phyloP scores from a whole-genome alignment of 257 asterid species.

The Nicotiana tomentosiformis region DNA sequence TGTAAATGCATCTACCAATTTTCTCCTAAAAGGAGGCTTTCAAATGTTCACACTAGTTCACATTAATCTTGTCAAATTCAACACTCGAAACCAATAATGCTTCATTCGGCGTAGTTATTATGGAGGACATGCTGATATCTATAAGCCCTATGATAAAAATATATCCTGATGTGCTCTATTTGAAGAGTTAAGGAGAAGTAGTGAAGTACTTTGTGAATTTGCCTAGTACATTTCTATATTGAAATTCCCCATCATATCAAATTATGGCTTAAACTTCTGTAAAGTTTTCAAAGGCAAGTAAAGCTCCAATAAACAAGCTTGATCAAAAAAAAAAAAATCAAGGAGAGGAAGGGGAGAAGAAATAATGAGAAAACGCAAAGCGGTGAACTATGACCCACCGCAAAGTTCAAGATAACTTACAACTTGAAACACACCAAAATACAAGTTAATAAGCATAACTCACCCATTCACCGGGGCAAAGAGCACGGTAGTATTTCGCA shows the following conservation, averaged over 20 bases:
- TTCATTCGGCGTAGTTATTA: too few relatives aligned
- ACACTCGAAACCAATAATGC: too few relatives aligned
- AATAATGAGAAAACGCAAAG: background rate
- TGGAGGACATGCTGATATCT: too few relatives aligned
- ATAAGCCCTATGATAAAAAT: too few relatives aligned
- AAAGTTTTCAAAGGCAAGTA: background rate
- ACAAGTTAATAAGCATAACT: constrained; percentile 12
- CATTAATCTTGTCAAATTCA: too few relatives aligned
- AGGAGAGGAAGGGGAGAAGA: background rate
- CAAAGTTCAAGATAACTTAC: background rate
- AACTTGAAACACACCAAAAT: background rate
- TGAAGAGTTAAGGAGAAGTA: background rate
- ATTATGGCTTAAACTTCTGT: background rate
- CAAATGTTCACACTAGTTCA: too few relatives aligned
- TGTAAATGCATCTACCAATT: too few relatives aligned
- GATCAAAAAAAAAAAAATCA: background rate
- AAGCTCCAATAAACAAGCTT: background rate
- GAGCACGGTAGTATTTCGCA: constrained; percentile 67
- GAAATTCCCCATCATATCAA: background rate
- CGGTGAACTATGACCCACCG: background rate
- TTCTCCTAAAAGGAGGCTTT: too few relatives aligned
- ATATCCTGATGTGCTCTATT: background rate
- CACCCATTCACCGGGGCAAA: constrained; percentile 97
- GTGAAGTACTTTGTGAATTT: too few relatives aligned
- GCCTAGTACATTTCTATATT: background rate